These are phyloP conservation scores for Hondaea fermentalgiana DNA, from an alignment of 108 stramenopile species.

Conservation along the genomic window DNA sequence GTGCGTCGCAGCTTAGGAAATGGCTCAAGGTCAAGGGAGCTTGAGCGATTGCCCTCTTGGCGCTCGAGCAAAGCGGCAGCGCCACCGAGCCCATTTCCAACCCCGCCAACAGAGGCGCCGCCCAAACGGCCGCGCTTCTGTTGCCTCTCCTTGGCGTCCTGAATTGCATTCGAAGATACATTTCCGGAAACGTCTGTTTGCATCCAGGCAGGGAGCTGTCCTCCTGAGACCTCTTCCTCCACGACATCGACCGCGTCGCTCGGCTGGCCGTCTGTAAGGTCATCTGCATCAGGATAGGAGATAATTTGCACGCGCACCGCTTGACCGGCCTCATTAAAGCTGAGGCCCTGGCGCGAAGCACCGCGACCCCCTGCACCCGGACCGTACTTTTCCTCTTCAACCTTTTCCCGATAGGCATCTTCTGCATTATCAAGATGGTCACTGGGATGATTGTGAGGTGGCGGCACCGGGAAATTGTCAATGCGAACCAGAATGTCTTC, in stretches of 20 bases:
- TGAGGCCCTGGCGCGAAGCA: background rate
- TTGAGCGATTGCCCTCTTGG: background rate
- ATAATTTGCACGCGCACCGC: background rate
- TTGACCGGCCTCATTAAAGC: background rate
- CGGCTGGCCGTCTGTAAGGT: background rate
- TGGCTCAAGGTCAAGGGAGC: background rate
- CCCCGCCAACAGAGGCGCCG: background rate
- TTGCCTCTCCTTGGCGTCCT: background rate
- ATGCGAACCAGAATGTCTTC: background rate
- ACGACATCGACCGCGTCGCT: too few relatives aligned
- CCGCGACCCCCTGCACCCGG: background rate
- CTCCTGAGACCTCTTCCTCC: background rate
- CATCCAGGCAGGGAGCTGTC: constrained; percentile 5
- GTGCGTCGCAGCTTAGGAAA: background rate
- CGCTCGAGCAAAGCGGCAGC: background rate
- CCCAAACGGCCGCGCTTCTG: background rate
- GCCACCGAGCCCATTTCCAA: background rate
- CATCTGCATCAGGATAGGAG: background rate
- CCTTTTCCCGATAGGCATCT: background rate
- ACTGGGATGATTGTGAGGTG: background rate
- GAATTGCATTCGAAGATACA: background rate
- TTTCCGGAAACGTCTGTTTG: background rate
- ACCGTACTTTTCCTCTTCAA: background rate
- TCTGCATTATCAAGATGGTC: background rate
- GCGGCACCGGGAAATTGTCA: background rate